A percentile compares a stretch with the other conserved stretches of the same genome.
Conservation (phyloP, 257 asterid genomes). For the Eustoma russellianum region DNA sequence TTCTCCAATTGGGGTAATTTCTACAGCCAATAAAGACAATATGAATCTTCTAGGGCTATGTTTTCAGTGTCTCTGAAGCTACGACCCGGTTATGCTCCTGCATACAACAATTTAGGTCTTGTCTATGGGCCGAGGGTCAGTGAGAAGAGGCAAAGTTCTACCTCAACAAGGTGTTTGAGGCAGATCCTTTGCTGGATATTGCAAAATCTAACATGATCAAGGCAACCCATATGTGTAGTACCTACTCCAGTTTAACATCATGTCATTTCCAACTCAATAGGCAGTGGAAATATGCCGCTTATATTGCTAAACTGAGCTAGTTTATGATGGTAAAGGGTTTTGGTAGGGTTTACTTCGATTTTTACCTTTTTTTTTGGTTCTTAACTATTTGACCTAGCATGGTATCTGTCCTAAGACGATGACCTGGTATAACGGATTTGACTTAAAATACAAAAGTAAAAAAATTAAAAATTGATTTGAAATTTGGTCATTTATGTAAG, state of each 20-base stretch:
- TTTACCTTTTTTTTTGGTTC: too few relatives aligned
- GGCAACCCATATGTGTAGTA: conserved; percentile 39
- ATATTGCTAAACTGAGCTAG: too few relatives aligned
- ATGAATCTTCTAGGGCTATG: conserved; percentile 78
- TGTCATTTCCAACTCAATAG: background rate
- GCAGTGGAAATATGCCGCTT: background rate
- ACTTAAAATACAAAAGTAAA: too few relatives aligned
- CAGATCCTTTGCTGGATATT: conserved; percentile 83
- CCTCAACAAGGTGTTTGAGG: conserved; percentile 70
- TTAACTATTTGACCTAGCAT: too few relatives aligned
- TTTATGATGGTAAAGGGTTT: too few relatives aligned
- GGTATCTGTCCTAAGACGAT: too few relatives aligned
- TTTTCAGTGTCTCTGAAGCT: conserved; percentile 76
- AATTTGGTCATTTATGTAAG: too few relatives aligned
- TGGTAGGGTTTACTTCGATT: too few relatives aligned
- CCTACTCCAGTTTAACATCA: conserved; percentile 10
- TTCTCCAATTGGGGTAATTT: conserved; percentile 84
- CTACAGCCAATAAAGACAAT: conserved; percentile 62
- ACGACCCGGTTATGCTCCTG: conserved; percentile 95
- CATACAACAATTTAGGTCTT: conserved; percentile 93
- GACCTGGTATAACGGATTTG: too few relatives aligned
- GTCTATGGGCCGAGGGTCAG: conserved; percentile 77
- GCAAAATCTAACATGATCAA: conserved; percentile 80
- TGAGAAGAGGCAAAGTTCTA: conserved; percentile 77
- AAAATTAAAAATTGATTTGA: too few relatives aligned